phyloP scores from a whole-genome alignment of 495 filamentous ascomycete genomes.

The Lasiosphaeria hispida region DNA sequence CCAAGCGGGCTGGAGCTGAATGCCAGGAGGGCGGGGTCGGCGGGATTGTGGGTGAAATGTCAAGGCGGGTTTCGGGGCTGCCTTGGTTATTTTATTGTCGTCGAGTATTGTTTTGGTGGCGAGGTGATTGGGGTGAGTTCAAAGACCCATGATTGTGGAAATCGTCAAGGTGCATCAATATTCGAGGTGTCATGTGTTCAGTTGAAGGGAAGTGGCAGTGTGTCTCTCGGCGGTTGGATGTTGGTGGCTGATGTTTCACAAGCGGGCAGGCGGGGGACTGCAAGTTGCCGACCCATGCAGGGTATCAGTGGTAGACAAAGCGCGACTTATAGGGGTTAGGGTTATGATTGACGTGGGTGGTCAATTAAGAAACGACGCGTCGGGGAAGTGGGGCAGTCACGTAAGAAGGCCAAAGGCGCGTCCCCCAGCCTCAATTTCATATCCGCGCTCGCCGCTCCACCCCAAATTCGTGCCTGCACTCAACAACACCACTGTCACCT shows the following conservation, averaged over 20 bases:
- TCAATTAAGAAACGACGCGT: slow-evolving; percentile 31
- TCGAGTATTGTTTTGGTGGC: too few species aligned
- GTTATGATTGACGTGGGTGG: not conserved
- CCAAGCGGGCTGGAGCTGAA: not conserved
- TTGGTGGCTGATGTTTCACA: not conserved
- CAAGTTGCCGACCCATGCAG: not conserved
- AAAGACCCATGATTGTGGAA: too few species aligned
- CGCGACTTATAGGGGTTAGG: slow-evolving; percentile 1
- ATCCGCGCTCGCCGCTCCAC: not conserved
- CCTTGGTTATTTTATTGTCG: too few species aligned
- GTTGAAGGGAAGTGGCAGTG: not conserved
- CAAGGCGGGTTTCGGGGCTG: too few species aligned
- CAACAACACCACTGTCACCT: not conserved
- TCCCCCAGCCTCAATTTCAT: slow-evolving; percentile 12
- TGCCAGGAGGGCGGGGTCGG: not conserved
- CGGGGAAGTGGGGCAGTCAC: slow-evolving; percentile 33
- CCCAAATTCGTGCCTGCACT: not conserved
- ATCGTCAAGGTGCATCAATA: too few species aligned
- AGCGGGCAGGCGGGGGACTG: too few species aligned
- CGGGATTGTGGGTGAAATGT: not conserved
- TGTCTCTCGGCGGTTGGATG: not conserved
- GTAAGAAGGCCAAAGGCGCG: slow-evolving; percentile 29
- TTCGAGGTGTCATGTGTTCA: not conserved
- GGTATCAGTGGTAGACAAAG: not conserved
- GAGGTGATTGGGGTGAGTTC: too few species aligned